Conservation (phyloP, 176 grass and related monocot genomes). For the Tillandsia fasciculata region DNA sequence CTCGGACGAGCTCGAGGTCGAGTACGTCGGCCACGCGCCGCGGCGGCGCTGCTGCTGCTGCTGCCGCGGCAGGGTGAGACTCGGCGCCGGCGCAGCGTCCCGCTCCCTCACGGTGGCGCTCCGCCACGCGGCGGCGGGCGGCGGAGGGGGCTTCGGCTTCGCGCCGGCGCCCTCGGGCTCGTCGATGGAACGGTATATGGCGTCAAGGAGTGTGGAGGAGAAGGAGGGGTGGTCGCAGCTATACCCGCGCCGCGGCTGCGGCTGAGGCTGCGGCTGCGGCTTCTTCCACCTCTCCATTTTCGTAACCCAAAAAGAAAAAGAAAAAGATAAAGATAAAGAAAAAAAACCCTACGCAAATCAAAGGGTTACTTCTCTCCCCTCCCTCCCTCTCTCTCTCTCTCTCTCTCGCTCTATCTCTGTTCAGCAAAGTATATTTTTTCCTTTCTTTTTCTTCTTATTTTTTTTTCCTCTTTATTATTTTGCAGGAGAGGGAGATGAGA, state of each 20-base stretch:
- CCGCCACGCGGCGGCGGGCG: conserved; percentile 81
- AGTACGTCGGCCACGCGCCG: neutral
- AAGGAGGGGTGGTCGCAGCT: conserved; percentile 68
- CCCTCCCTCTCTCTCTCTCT: conserved; percentile 3
- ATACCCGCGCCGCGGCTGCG: conserved; percentile 15
- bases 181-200: conserved; percentile 92
- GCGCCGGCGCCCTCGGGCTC: conserved; percentile 32
- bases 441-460: conserved; percentile 2
- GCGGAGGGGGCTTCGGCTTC: conserved; percentile 29
- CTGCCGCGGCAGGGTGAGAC: neutral
- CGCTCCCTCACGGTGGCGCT: conserved; percentile 19
- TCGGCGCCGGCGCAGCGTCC: neutral
- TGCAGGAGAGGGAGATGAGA: neutral
- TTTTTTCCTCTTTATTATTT: neutral
- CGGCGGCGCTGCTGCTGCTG: neutral
- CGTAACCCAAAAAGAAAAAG: neutral
- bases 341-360: neutral
- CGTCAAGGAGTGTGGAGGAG: conserved; percentile 88
- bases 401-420: neutral
- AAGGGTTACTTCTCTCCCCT: neutral
- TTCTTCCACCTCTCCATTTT: conserved; percentile 46
- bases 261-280: conserved; percentile 12
- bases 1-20: conserved; percentile 93
- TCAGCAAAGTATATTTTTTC: neutral
- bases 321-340: neutral